phyloP scores from a whole-genome alignment of 169 alveolate genomes.

The Amoebophrya sp. region DNA sequence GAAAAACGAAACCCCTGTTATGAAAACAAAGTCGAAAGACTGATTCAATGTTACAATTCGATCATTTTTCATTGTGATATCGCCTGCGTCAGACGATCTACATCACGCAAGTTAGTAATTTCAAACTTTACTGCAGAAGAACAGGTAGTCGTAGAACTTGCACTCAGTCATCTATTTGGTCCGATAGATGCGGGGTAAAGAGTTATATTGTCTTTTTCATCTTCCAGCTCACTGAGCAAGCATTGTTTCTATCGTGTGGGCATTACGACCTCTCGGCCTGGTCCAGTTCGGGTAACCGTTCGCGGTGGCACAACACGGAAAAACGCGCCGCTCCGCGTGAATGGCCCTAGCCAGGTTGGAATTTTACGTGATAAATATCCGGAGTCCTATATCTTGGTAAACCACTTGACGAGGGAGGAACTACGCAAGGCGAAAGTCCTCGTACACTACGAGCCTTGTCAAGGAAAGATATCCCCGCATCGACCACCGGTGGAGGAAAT shows the following conservation, averaged over 20 bases:
- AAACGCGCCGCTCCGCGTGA: constrained; percentile 16
- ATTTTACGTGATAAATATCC: neutral
- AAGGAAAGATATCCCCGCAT: neutral
- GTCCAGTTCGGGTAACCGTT: neutral
- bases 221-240: too few species aligned
- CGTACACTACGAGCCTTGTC: neutral
- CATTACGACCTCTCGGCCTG: neutral
- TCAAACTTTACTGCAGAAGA: too few species aligned
- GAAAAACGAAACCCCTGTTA: too few species aligned
- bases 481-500: neutral
- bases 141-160: too few species aligned
- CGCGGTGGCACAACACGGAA: neutral
- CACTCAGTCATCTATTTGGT: too few species aligned
- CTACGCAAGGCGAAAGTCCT: neutral
- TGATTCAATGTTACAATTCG: too few species aligned
- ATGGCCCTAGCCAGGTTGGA: neutral
- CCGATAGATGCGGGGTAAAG: too few species aligned
- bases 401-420: neutral
- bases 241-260: neutral
- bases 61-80: too few species aligned
- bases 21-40: too few species aligned
- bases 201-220: too few species aligned
- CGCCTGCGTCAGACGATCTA: too few species aligned
- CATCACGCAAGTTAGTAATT: too few species aligned
- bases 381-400: neutral